Conservation (phyloP, 164 flowering plant genomes). For the Macadamia tetraphylla region DNA sequence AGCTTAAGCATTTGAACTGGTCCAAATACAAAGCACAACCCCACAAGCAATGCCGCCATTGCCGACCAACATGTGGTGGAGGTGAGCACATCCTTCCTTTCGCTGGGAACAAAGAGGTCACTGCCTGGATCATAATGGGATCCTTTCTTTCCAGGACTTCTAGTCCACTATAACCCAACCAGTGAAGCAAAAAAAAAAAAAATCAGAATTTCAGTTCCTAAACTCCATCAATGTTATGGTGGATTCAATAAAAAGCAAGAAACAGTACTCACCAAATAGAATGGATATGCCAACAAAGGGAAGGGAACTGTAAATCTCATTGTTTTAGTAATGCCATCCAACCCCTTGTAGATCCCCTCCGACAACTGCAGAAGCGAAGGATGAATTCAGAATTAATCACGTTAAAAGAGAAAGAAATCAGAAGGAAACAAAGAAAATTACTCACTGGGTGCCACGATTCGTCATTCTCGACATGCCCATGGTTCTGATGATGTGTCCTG, state of each 20-base stretch:
- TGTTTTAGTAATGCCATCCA: conserved; percentile 37
- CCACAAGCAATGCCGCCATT: conserved; percentile 47
- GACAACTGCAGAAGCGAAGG: conserved; percentile 39
- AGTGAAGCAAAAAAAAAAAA: conserved; percentile 1
- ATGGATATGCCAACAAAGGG: conserved; percentile 76
- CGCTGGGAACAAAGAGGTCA: conserved; percentile 49
- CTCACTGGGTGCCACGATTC: conserved; percentile 51
- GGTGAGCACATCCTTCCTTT: conserved; percentile 51
- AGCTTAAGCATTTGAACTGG: conserved; percentile 55
- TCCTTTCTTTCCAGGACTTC: conserved; percentile 70
- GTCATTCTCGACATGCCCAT: conserved; percentile 51
- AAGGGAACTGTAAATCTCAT: conserved; percentile 65
- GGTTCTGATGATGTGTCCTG: conserved; percentile 60
- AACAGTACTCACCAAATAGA: conserved; percentile 54
- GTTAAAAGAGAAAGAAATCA: neutral
- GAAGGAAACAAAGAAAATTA: neutral
- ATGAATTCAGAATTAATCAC: neutral
- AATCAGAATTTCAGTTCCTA: neutral
- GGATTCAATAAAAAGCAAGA: neutral
- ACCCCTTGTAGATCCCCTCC: conserved; percentile 48
- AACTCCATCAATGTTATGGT: neutral
- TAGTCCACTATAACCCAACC: conserved; percentile 37
- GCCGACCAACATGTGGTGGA: conserved; percentile 57
- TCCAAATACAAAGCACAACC: conserved; percentile 40
- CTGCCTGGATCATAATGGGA: conserved; percentile 60